These are phyloP conservation scores for Carex arenaria DNA, from an alignment of 202 grass and related monocot genomes.

Conservation along the genomic window DNA sequence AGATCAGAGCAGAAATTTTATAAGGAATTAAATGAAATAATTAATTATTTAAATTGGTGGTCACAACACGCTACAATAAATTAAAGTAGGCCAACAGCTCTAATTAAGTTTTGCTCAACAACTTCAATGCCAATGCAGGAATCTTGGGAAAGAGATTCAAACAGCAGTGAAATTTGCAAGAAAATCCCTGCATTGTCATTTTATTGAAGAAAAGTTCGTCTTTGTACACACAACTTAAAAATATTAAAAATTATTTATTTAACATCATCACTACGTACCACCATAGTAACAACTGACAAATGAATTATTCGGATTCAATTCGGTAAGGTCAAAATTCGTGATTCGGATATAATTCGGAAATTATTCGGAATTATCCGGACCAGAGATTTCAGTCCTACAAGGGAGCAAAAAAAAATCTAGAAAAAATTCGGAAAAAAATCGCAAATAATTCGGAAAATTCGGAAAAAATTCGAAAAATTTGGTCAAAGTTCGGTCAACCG, in stretches of 20 bases:
- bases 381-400: no score
- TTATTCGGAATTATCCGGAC: no score
- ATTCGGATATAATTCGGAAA: no score
- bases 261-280: not conserved
- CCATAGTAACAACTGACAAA: no score
- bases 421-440: no score
- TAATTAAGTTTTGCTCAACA: not conserved
- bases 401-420: no score
- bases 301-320: no score
- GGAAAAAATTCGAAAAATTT: no score
- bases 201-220: not conserved
- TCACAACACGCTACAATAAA: not conserved
- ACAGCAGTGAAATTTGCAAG: not conserved
- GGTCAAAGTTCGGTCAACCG: no score
- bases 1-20: not conserved
- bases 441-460: no score
- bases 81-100: slow-evolving; percentile 13
- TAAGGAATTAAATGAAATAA: not conserved
- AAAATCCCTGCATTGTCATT: not conserved
- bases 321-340: no score
- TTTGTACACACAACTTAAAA: not conserved
- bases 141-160: not conserved
- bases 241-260: not conserved
- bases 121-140: not conserved
- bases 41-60: not conserved